Base-by-base conservation (phyloP, 2,329 filamentous ascomycete genomes). In the Cryphonectria nitschkei region DNA sequence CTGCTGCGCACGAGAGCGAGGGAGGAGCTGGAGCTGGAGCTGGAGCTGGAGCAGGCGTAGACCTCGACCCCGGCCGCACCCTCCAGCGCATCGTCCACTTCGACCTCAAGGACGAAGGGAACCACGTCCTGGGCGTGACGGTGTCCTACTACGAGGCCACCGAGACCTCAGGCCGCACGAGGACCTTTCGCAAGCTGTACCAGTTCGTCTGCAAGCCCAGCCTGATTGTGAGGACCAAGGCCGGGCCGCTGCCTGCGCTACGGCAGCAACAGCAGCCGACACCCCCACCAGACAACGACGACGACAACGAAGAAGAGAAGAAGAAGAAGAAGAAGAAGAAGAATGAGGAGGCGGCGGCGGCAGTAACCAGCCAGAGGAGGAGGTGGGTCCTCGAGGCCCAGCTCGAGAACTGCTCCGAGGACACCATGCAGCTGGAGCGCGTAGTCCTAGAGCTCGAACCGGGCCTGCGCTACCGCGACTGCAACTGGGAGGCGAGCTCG, bases 131-230 rank as follows among this genome's bases (percentile, higher is more conserved):
- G 9, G 94, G 93, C 8, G 95, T 98, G 72, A 98, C 94, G 68
- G 93, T 98, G 72, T 95, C 92, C 74, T 98, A 98, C 82, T 97
- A 94, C 68, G 95, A 98, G 81, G 94, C 93, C 0, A 88, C 87
- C n/a, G 84, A 92, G 75, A 89, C 87, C 26, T 88, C 86, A 74
- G 89, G 89, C 3, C 88, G 93, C 65, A 91, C 93, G 52, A 86
- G 96, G 72, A 97, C 94, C 13, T 98, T 98, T 79, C 86, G 95
- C 75, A 98, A 98, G 82, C 83, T 99, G 72, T 99, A 98, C 80
- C 96, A 98, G 80, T 99, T 99, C 78, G 91, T 97, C 69, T 96
- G 95, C 78, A 95, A 97, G 83, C 90, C 93, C 54, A 92, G 94
- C 72, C 84, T 99, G 75, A 93, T 95, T 74, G 95, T 99, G 71